Evolutionary conservation across 768 basidiomycete genomes (phyloP).

Genomic region (Fistulinella prunicolor): DNA sequence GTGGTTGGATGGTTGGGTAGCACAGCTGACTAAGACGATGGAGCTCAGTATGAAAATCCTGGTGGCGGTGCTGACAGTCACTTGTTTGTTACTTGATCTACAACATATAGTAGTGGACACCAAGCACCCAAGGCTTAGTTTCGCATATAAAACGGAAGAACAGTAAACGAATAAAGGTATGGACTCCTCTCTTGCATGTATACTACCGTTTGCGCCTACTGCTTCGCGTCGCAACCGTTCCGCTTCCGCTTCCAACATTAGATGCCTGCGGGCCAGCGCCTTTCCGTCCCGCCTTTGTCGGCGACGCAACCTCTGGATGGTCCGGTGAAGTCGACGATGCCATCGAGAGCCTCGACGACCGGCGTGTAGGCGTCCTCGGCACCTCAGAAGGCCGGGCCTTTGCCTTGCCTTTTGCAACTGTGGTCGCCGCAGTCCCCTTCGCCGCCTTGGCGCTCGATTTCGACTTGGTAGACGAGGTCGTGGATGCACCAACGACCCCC

Average conservation of each 20-base stretch:
- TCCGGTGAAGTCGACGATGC: slow-evolving; percentile 36
- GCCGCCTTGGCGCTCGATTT: slow-evolving; percentile 6
- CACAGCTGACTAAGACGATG: slow-evolving; percentile 19
- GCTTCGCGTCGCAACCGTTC: slow-evolving; percentile 25
- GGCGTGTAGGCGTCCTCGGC: slow-evolving; percentile 30
- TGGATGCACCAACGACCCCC: slow-evolving; percentile 9
- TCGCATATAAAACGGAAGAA: too few relatives aligned
- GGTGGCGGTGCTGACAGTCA: slow-evolving; percentile 8
- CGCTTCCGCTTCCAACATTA: slow-evolving; percentile 5
- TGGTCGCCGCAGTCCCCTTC: background rate
- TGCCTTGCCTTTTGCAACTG: slow-evolving; percentile 13
- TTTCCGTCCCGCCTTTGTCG: slow-evolving; percentile 24
- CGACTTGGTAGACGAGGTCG: slow-evolving; percentile 6
- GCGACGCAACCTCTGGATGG: slow-evolving; percentile 18
- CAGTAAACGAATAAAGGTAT: too few relatives aligned
- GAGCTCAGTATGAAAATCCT: background rate
- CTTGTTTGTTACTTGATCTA: too few relatives aligned
- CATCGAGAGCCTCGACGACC: slow-evolving; percentile 40
- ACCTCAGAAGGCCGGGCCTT: slow-evolving; percentile 18
- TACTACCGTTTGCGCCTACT: slow-evolving; percentile 31
- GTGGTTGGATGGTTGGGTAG: slow-evolving; percentile 11
- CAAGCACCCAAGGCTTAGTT: too few relatives aligned
- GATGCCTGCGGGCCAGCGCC: slow-evolving; percentile 15
- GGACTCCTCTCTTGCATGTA: background rate
- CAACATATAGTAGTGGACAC: too few relatives aligned